Conservation (phyloP, 352 stramenopile species). For the Globisporangium okanoganense region DNA sequence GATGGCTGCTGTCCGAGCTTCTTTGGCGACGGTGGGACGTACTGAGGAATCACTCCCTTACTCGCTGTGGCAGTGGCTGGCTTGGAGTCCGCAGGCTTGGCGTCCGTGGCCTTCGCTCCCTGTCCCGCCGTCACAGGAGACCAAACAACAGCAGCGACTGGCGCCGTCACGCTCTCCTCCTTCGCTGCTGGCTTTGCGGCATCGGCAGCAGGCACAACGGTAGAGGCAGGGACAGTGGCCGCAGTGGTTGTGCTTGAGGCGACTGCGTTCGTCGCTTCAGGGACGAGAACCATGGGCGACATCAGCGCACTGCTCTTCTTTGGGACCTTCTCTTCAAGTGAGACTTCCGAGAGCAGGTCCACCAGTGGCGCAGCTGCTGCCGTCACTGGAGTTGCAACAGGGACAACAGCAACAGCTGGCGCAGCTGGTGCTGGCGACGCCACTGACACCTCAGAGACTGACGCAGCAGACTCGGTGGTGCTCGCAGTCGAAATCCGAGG, state of each 20-base stretch:
- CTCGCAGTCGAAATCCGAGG: slow-evolving; percentile 1
- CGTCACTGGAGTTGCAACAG: neutral
- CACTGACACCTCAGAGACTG: neutral
- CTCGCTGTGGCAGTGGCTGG: slow-evolving; percentile 13
- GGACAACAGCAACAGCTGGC: neutral
- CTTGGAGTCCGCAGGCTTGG: neutral
- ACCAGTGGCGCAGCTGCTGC: neutral
- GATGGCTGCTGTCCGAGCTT: slow-evolving; percentile 16
- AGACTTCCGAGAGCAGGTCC: slow-evolving; percentile 3
- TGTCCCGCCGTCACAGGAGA: neutral
- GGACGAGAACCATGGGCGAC: neutral
- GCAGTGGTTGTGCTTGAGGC: neutral
- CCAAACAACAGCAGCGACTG: neutral
- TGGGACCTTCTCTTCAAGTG: slow-evolving; percentile 15
- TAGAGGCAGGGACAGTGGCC: too few species aligned
- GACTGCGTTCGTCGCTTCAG: neutral
- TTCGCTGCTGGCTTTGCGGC: neutral
- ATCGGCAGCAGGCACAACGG: too few species aligned
- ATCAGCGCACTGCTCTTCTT: neutral
- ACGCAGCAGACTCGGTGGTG: neutral
- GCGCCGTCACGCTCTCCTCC: neutral
- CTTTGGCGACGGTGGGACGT: slow-evolving; percentile 7
- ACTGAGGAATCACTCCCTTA: neutral
- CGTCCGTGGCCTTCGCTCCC: too few species aligned
- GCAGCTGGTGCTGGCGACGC: neutral